Evolutionary conservation across 148 eudicot genomes (phyloP).

Genomic region (Chenopodium suecicum): DNA sequence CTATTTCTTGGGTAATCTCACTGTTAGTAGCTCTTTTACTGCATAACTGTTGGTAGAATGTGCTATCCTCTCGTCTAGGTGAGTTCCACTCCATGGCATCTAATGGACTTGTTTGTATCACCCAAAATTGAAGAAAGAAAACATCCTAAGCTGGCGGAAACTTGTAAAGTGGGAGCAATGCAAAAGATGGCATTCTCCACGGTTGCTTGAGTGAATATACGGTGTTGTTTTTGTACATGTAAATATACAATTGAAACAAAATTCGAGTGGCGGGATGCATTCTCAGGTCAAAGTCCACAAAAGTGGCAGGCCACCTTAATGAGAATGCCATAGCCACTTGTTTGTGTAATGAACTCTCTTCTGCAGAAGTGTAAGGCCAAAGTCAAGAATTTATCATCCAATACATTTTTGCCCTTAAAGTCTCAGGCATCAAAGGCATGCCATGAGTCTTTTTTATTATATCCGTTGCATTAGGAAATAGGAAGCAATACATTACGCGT

Average conservation of each 20-base stretch:
- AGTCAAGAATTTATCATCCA: slow-evolving; percentile 41
- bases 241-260: slow-evolving; percentile 56
- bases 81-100: slow-evolving; percentile 33
- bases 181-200: slow-evolving; percentile 52
- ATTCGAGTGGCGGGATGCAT: slow-evolving; percentile 48
- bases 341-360: slow-evolving; percentile 53
- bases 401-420: slow-evolving; percentile 36
- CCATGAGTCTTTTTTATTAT: background rate
- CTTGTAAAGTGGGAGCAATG: slow-evolving; percentile 59
- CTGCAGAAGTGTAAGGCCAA: slow-evolving; percentile 48
- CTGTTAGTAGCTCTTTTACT: slow-evolving; percentile 43
- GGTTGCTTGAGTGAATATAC: slow-evolving; percentile 57
- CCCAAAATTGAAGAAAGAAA: slow-evolving; percentile 22
- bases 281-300: slow-evolving; percentile 80
- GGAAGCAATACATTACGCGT: background rate
- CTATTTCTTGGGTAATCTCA: slow-evolving; percentile 40
- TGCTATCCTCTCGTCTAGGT: slow-evolving; percentile 27
- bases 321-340: slow-evolving; percentile 45
- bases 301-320: slow-evolving; percentile 81
- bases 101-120: slow-evolving; percentile 36
- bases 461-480: background rate
- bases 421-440: background rate
- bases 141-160: slow-evolving; percentile 44
- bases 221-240: slow-evolving; percentile 70
- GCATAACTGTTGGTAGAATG: slow-evolving; percentile 37